Base-by-base conservation (phyloP, 495 filamentous ascomycete species). In the Lineolata rhizophorae region DNA sequence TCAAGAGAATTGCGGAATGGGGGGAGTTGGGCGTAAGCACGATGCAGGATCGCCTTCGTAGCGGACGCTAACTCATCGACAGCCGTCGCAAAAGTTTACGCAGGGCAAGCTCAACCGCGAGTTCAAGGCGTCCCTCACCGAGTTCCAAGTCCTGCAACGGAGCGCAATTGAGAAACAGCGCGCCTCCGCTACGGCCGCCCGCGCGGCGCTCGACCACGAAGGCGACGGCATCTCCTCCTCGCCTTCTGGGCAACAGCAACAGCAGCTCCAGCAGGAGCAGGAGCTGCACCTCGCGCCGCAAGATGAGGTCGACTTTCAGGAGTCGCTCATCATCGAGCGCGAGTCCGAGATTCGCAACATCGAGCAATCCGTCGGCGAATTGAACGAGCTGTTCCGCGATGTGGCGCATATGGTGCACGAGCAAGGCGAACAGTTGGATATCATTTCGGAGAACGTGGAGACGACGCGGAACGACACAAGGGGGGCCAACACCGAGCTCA, bases 251-350 rank as follows among this genome's bases (percentile, higher is more conserved):
- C 47, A 42, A 41, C 55, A 37, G 36, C 66, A 75, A 39, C 59
- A 64, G 18, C 60, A 64, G 32, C 60, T 67, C 32, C 77, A 83
- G 45, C 63, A 85, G 34, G 68, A 85, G 46, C 70, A 87, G 40
- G 67, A 78, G 43, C 58, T 74, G 17, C 77, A 74, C 11, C 64
- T 95, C 1, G 87, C 87, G 1, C 67, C 82, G 21, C 87, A 99
- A 49, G 74, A 79, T 46, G 87, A 99, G 44, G 87, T 99, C 31
- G 83, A 95, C 45, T 99, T 95, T 58, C 90, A 99, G 46, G 90
- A 95, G 38, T 70, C 74, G 8, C 57, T 99, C 20, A 95, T 99
- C 48, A 69, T 85, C 38, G 84, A 95, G 61, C 81, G 87, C 12
- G 87, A 99, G 50, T 64, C 75, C 14, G 87, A 95, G 59, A 99